Percentiles rank a stretch among this genome's conserved stretches.
These are phyloP conservation scores for Amphicarpaea edgeworthii DNA, from an alignment of 306 rosid genomes.

Conservation along the genomic window DNA sequence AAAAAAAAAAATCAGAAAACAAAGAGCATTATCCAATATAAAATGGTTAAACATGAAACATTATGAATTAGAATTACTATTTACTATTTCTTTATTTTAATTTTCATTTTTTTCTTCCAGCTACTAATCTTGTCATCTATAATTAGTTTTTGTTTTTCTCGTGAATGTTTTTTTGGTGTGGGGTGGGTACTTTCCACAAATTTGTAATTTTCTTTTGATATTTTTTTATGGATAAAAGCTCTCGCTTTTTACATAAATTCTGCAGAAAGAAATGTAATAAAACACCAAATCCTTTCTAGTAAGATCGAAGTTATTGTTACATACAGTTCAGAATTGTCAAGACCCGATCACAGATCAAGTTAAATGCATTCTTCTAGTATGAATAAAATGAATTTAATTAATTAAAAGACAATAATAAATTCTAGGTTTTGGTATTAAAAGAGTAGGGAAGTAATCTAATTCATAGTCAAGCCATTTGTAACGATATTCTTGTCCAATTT, in stretches of 20 bases:
- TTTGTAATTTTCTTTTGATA: not conserved
- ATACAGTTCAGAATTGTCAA: not conserved
- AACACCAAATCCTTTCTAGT: not conserved
- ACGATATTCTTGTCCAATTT: constrained; percentile 43
- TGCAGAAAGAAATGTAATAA: not conserved
- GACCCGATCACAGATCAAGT: too few relatives aligned
- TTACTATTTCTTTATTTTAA: too few relatives aligned
- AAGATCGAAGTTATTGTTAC: not conserved
- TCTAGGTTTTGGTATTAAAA: not conserved
- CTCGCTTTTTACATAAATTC: not conserved
- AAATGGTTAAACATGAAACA: not conserved
- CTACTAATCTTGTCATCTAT: too few relatives aligned
- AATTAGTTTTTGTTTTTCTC: too few relatives aligned
- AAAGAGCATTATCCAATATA: not conserved
- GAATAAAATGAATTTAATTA: not conserved
- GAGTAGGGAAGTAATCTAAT: constrained; percentile 34
- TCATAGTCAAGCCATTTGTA: not conserved
- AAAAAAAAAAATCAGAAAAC: not conserved
- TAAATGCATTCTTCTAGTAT: not conserved
- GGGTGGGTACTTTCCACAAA: too few relatives aligned
- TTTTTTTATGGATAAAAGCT: not conserved
- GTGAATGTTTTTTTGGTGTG: too few relatives aligned
- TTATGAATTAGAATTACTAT: too few relatives aligned
- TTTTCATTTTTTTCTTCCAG: too few relatives aligned
- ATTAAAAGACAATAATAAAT: constrained; percentile 1